Percentiles rank a stretch among this genome's conserved stretches.
Conservation (phyloP, 352 stramenopile genomes). For the Bremia lactucae region DNA sequence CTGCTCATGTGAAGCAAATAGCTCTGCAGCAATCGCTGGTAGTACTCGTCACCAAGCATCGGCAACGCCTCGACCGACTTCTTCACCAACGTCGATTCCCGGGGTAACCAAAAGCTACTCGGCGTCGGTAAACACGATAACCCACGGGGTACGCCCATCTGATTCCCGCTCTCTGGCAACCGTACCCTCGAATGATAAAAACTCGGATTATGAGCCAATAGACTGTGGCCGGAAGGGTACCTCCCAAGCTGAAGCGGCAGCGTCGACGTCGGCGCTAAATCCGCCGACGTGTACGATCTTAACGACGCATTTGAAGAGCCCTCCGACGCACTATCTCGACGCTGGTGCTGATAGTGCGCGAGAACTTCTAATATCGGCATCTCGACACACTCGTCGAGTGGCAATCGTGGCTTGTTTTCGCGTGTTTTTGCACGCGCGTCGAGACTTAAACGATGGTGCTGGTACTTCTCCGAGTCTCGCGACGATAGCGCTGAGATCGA, state of each 20-base stretch:
- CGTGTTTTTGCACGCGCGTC: conserved; percentile 23
- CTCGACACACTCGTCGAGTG: conserved; percentile 1
- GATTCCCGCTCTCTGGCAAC: not conserved
- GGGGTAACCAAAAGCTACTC: conserved; percentile 20
- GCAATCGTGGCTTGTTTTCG: conserved; percentile 11
- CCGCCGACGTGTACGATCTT: conserved; percentile 35
- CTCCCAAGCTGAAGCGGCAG: conserved; percentile 20
- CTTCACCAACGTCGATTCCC: conserved; percentile 15
- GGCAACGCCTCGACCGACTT: conserved; percentile 10
- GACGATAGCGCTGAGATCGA: conserved; percentile 66
- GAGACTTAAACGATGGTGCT: conserved; percentile 50
- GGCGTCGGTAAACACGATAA: conserved; percentile 14
- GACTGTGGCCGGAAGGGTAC: conserved; percentile 19
- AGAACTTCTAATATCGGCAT: conserved; percentile 32
- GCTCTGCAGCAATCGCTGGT: conserved; percentile 46
- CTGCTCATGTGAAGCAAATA: conserved; percentile 52
- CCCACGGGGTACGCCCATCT: conserved; percentile 7
- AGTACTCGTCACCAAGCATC: conserved; percentile 57
- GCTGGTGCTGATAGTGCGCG: conserved; percentile 40
- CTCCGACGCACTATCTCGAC: conserved; percentile 15
- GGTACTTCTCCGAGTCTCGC: conserved; percentile 55
- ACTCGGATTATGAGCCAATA: conserved; percentile 19
- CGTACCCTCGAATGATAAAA: conserved; percentile 17
- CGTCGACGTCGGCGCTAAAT: conserved; percentile 22
- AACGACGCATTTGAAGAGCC: conserved; percentile 34